Evolutionary conservation across 192 early-diverging fungal genomes (phyloP), one percentile per base, ranked within the genome.

Genomic region (Pilaira anomala): DNA sequence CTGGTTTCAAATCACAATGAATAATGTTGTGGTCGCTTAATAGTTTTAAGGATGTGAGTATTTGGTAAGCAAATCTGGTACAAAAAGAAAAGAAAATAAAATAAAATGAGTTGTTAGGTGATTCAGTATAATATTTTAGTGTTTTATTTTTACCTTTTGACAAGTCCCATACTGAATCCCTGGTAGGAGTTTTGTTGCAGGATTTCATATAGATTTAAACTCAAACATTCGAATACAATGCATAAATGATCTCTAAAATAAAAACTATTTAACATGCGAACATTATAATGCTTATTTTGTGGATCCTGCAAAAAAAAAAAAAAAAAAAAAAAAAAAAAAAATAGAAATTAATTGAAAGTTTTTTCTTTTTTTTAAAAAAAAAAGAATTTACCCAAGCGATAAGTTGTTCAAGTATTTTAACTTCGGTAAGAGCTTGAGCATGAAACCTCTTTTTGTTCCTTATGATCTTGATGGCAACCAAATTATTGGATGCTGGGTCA

Each of bases 381-480:
- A 16, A 41, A 7, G 7, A 36, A 3, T 70, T 49, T 81, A 90
- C 88, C 85, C 91, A 93, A 50, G 81, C 76, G 72, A 83, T 84
- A 44, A 98, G 66, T 52, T 82, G 81, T 46, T 93, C 91, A 49
- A 98, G 78, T 58, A 98, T 93, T 73, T 94, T 93, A 45, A 96
- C 89, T 72, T 98, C 96, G n/a, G 95, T 88, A 45, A 89, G 75
- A 16, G 93, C 96, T 66, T 97, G 96, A 64, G 90, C 85, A 77
- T 97, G 94, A 78, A 98, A 97, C 33, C 95, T 83, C 75, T 92
- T 93, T 83, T 94, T 94, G 77, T 97, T 98, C 41, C 93, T 80
- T 59, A 97, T 98, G 50, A 97, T 91, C 78, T 97, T 97, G 46
- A 97, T 78, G 12, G 95, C 96, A 33, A 92, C 90, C 48, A 87